A percentile compares a stretch with the other conserved stretches of the same genome.
These are phyloP conservation scores for Calycina marina DNA, from an alignment of 2,329 filamentous ascomycete genomes.

Conservation along the genomic window DNA sequence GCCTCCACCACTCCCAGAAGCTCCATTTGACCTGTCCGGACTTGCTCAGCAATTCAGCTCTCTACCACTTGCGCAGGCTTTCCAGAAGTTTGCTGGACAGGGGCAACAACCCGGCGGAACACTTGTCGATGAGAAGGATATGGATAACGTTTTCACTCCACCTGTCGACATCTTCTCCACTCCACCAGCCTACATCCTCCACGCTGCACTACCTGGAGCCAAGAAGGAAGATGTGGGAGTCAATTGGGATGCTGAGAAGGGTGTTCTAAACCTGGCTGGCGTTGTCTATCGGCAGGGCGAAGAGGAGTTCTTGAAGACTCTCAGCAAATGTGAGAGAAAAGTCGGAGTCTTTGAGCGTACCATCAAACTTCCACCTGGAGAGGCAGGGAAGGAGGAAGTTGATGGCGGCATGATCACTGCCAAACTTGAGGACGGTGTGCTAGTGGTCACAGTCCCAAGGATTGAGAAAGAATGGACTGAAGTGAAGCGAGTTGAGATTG, in stretches of 20 bases:
- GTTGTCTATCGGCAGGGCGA: slow-evolving; percentile 58
- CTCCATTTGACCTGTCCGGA: slow-evolving; percentile 12
- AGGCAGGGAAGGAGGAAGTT: slow-evolving; percentile 42
- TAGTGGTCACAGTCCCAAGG: slow-evolving; percentile 68
- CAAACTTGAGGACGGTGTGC: slow-evolving; percentile 64
- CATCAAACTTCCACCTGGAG: slow-evolving; percentile 41
- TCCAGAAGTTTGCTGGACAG: slow-evolving; percentile 15
- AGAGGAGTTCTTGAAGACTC: slow-evolving; percentile 49
- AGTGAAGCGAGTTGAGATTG: slow-evolving; percentile 44
- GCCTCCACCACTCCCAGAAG: slow-evolving; percentile 10
- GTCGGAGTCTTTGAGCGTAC: slow-evolving; percentile 63
- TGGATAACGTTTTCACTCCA: slow-evolving; percentile 37
- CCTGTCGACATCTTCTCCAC: slow-evolving; percentile 67
- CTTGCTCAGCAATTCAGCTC: slow-evolving; percentile 14
- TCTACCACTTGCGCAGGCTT: slow-evolving; percentile 19
- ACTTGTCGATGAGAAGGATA: slow-evolving; percentile 13
- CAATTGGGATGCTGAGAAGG: slow-evolving; percentile 58
- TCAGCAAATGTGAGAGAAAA: slow-evolving; percentile 49
- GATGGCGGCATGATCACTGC: slow-evolving; percentile 55
- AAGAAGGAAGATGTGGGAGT: slow-evolving; percentile 67
- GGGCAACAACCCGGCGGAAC: slow-evolving; percentile 14
- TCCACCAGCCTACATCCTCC: slow-evolving; percentile 47
- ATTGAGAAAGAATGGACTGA: slow-evolving; percentile 51
- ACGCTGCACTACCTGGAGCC: slow-evolving; percentile 61
- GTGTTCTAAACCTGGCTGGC: slow-evolving; percentile 51